phyloP scores from a whole-genome alignment of 148 eudicot species.

The Rhododendron griersonianum region DNA sequence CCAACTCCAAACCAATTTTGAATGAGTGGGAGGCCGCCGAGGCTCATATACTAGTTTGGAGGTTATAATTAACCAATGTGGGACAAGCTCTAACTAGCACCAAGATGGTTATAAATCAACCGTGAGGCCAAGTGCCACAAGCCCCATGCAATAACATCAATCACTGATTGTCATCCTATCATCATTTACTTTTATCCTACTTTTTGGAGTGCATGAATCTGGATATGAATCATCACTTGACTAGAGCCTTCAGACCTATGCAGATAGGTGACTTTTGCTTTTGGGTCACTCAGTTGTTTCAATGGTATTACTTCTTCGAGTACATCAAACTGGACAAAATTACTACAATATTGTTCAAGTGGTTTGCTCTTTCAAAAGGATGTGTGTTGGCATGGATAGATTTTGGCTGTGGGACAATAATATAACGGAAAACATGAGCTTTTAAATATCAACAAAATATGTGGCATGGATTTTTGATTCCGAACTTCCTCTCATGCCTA shows the following conservation, averaged over 20 bases:
- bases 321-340: not conserved
- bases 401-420: not conserved
- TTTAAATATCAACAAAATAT: not conserved
- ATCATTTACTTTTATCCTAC: not conserved
- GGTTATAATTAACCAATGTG: too few species aligned
- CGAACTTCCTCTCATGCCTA: not conserved
- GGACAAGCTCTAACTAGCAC: too few species aligned
- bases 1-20: too few species aligned
- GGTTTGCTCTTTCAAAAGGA: not conserved
- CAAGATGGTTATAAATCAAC: not conserved
- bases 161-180: not conserved
- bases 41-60: too few species aligned
- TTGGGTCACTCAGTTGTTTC: not conserved
- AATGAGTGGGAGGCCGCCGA: too few species aligned
- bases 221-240: not conserved
- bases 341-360: not conserved
- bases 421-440: not conserved
- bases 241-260: not conserved
- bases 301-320: not conserved
- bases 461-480: not conserved
- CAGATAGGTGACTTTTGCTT: not conserved
- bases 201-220: not conserved
- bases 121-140: not conserved
- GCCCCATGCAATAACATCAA: not conserved
- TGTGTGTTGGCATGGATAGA: not conserved